Percentiles rank a stretch among this genome's conserved stretches.
phyloP scores from a whole-genome alignment of 1,139 yeast genomes.

The Sugiyamaella castrensis region DNA sequence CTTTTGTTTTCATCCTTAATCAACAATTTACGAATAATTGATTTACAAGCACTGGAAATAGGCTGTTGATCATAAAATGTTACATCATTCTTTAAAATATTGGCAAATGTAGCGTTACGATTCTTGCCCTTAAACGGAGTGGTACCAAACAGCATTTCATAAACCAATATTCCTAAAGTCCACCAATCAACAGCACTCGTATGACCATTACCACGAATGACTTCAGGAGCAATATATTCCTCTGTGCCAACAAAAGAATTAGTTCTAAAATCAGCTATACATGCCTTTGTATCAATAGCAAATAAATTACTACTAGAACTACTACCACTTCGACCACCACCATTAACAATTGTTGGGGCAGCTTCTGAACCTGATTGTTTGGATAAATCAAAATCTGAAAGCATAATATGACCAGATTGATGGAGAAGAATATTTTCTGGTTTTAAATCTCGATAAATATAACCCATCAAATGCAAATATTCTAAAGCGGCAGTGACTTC shows the following conservation, averaged over 20 bases:
- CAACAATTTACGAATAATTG: conserved; percentile 71
- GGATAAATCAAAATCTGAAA: conserved; percentile 92
- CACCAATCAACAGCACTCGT: conserved; percentile 99
- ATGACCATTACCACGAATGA: conserved; percentile 93
- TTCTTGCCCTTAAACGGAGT: conserved; percentile 94
- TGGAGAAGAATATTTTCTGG: conserved; percentile 93
- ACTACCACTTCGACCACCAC: conserved; percentile 31
- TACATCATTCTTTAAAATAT: conserved; percentile 79
- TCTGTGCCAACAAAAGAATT: conserved; percentile 98
- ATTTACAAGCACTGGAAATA: conserved; percentile 72
- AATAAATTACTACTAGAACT: conserved; percentile 34
- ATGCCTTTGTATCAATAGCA: conserved; percentile 81
- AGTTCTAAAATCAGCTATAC: conserved; percentile 93
- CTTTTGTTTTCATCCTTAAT: conserved; percentile 87
- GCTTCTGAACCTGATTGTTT: conserved; percentile 74
- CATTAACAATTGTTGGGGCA: conserved; percentile 43
- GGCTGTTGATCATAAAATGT: conserved; percentile 59
- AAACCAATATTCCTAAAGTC: conserved; percentile 90
- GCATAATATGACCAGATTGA: conserved; percentile 96
- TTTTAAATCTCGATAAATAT: conserved; percentile 88
- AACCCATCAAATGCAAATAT: conserved; percentile 93
- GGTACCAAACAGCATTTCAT: conserved; percentile 91
- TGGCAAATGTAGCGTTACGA: conserved; percentile 84
- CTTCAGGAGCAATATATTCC: conserved; percentile 97
- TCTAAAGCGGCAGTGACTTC: conserved; percentile 98